A percentile compares a stretch with the other conserved stretches of the same genome.
Evolutionary conservation across 306 rosid species (phyloP).

Genomic region (Vigna unguiculata): DNA sequence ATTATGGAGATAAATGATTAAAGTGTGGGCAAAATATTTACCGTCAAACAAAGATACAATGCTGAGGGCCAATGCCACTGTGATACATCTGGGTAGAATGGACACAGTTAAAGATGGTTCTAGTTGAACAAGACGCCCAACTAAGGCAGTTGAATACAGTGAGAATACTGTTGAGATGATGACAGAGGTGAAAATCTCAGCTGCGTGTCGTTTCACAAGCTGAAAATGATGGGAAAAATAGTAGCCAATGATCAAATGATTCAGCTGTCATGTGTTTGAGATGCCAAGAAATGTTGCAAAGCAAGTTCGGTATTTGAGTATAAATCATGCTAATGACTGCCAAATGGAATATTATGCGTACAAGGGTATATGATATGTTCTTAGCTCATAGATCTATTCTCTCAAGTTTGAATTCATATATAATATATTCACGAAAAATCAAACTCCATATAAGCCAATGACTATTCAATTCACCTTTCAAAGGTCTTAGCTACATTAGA

Average conservation of each 20-base stretch:
- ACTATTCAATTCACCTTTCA: constrained; percentile 3
- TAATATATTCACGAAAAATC: constrained; percentile 13
- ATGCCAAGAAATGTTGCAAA: constrained; percentile 17
- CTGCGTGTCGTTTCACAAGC: constrained; percentile 98
- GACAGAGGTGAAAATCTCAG: constrained; percentile 95
- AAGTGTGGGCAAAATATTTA: constrained; percentile 44
- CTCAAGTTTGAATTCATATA: not conserved
- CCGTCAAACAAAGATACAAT: constrained; percentile 93
- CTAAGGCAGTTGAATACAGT: constrained; percentile 87
- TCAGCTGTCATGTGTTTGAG: constrained; percentile 20
- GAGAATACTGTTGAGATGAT: constrained; percentile 85
- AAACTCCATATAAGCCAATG: constrained; percentile 18
- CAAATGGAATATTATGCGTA: not conserved
- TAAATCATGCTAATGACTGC: constrained; percentile 23
- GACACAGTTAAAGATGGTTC: constrained; percentile 89
- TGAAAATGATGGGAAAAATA: constrained; percentile 51
- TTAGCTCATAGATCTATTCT: not conserved
- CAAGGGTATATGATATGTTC: not conserved
- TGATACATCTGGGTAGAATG: constrained; percentile 90
- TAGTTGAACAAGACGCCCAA: constrained; percentile 85
- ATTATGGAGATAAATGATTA: constrained; percentile 17
- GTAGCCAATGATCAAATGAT: constrained; percentile 18
- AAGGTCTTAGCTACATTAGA: not conserved
- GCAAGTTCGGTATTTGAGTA: not conserved
- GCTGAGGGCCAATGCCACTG: constrained; percentile 97